These are phyloP conservation scores for Ustilago xerochloae DNA, from an alignment of 1,284 basidiomycete species.

Conservation along the genomic window DNA sequence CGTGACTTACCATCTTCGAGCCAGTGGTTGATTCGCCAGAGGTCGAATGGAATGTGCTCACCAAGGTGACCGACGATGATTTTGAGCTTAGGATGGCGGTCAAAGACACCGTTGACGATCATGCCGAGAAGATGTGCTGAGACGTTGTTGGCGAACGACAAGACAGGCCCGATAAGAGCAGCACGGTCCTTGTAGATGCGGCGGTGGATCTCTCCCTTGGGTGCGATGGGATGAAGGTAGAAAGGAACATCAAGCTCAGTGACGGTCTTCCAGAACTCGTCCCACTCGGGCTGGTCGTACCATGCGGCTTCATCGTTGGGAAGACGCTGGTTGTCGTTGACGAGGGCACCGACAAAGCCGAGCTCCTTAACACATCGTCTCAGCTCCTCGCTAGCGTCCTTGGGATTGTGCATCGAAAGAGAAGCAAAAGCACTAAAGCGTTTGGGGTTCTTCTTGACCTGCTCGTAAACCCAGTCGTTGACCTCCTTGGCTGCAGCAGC, in stretches of 20 bases:
- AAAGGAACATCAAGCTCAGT: constrained; percentile 67
- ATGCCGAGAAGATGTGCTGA: constrained; percentile 66
- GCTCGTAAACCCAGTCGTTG: constrained; percentile 58
- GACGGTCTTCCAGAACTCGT: constrained; percentile 64
- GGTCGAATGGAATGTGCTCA: constrained; percentile 67
- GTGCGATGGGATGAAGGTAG: constrained; percentile 68
- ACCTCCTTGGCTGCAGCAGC: constrained; percentile 51
- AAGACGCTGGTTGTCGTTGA: constrained; percentile 51
- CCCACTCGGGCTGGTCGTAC: constrained; percentile 50
- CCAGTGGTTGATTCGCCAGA: constrained; percentile 68
- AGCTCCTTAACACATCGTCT: constrained; percentile 63
- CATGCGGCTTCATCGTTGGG: constrained; percentile 46
- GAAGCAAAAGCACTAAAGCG: constrained; percentile 67
- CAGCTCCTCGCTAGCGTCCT: constrained; percentile 65
- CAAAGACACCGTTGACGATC: constrained; percentile 68
- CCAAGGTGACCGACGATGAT: constrained; percentile 68
- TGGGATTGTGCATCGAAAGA: constrained; percentile 67
- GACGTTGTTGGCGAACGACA: constrained; percentile 67
- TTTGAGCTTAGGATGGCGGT: constrained; percentile 68
- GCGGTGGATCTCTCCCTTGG: constrained; percentile 62
- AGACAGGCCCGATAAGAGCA: constrained; percentile 66
- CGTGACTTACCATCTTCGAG: constrained; percentile 57
- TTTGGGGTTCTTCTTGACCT: constrained; percentile 61
- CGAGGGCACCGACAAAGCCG: constrained; percentile 44
- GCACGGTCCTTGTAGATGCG: constrained; percentile 65